Evolutionary conservation across 768 basidiomycete genomes (phyloP), one percentile per base, ranked within the genome.

Genomic region (Antrodiella citrinella): DNA sequence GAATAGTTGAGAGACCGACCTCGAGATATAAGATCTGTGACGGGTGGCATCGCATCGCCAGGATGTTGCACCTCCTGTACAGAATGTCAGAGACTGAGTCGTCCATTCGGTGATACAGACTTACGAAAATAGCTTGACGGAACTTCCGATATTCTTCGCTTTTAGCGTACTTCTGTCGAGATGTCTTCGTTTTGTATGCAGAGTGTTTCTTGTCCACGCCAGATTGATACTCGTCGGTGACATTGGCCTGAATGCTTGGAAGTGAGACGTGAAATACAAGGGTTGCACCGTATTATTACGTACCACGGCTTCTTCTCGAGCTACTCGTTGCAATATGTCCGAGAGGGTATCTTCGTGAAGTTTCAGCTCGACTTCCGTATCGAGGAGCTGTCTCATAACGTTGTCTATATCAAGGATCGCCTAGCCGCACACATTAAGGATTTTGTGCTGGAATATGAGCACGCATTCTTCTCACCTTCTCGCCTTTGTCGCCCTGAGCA

Each of bases 161-260:
- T 44, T 83, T 83, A 13, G 75, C 76, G 60, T 91, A 93, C 62
- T 84, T 91, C 64, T 93, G 87, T 7, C 91, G 78, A 4, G 80
- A 70, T 0, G 90, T 91, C 67, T 79, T 80, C 23, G 60, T 61
- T 1, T 68, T 56, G 62, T 88, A 86, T 23, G 68, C 70, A 4
- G 74, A 67, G 40, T 74, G 59, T 38, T 62, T 64, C 13, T 62
- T 63, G 44, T 72, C 62, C 0, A 81, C 70, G n/a, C 64, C 73
- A 20, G 57, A 57, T 44, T 76, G 63, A 58, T 89, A 93, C 23
- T 56, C 61, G 7, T 73, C 69, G 4, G 77, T 61, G 5, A 75
- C 69, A 52, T 82, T 35, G 15, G 30, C 7, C 30, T 35, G n/a
- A 35, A 35, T 35, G 30, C 30, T 35, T 35, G 15, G 30, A 7